A percentile compares a stretch with the other conserved stretches of the same genome.
phyloP scores from a whole-genome alignment of 2,329 filamentous ascomycete genomes.

The Arthrobotrys pseudoclavata region DNA sequence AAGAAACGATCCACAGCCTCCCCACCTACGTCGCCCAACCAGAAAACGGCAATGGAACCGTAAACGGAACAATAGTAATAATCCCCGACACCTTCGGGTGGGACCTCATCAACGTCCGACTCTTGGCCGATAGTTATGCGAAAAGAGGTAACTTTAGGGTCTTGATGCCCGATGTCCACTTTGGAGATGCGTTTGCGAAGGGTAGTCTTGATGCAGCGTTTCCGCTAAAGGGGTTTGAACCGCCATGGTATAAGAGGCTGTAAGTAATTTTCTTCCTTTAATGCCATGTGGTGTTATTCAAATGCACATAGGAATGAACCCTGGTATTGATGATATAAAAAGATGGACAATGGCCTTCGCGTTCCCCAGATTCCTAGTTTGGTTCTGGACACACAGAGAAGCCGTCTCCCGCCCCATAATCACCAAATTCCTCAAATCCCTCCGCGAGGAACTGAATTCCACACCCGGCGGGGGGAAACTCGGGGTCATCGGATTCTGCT shows the following conservation, averaged over 20 bases:
- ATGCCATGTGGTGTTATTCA: background rate
- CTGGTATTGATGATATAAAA: slow-evolving; percentile 1
- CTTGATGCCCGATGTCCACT: slow-evolving; percentile 73
- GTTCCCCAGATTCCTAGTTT: slow-evolving; percentile 43
- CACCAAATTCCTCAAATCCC: slow-evolving; percentile 59
- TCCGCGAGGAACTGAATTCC: slow-evolving; percentile 50
- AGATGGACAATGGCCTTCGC: slow-evolving; percentile 16
- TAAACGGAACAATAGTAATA: slow-evolving; percentile 71
- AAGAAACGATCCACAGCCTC: slow-evolving; percentile 69
- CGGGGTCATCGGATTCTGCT: slow-evolving; percentile 74
- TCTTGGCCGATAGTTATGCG: slow-evolving; percentile 72
- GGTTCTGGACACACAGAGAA: slow-evolving; percentile 61
- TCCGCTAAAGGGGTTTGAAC: slow-evolving; percentile 38
- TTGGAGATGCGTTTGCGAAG: slow-evolving; percentile 65
- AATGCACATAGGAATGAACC: background rate
- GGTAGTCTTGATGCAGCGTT: slow-evolving; percentile 40
- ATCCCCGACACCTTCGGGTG: slow-evolving; percentile 73
- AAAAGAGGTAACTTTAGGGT: slow-evolving; percentile 70
- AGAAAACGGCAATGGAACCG: slow-evolving; percentile 59
- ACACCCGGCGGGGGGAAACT: slow-evolving; percentile 65
- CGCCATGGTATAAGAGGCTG: slow-evolving; percentile 40
- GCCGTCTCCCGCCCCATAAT: slow-evolving; percentile 61
- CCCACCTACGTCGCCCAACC: slow-evolving; percentile 69
- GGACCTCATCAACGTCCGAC: slow-evolving; percentile 70
- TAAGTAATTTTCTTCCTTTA: slow-evolving; percentile 15